A percentile compares a stretch with the other conserved stretches of the same genome.
Evolutionary conservation across 176 grass and related monocot species (phyloP).

Genomic region (Cenchrus americanus): DNA sequence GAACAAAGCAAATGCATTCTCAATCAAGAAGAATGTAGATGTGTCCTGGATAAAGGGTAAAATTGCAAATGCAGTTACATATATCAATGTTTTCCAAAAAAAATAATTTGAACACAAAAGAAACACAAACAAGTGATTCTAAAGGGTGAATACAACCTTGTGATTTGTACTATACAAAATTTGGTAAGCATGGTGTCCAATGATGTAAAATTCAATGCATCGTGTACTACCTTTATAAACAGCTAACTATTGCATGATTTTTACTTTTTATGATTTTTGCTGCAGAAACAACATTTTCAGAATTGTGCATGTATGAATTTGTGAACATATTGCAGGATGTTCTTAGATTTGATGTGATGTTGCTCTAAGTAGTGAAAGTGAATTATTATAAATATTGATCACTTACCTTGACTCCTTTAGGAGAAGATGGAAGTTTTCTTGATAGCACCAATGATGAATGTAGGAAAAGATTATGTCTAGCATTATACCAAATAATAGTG

Average conservation of each 20-base stretch:
- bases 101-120: not conserved
- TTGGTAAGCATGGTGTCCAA: not conserved
- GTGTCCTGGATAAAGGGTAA: constrained; percentile 50
- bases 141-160: not conserved
- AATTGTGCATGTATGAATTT: not conserved
- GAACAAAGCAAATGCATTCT: constrained; percentile 69
- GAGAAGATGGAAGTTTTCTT: constrained; percentile 62
- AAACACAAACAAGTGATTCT: not conserved
- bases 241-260: not conserved
- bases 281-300: not conserved
- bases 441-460: constrained; percentile 80
- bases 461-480: constrained; percentile 88
- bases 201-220: not conserved
- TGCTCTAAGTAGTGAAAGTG: not conserved
- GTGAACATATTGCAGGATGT: not conserved
- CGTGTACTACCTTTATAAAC: not conserved
- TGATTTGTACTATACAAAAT: not conserved
- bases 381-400: not conserved
- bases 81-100: not conserved
- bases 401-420: constrained; percentile 71
- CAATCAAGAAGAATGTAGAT: constrained; percentile 67
- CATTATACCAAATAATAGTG: not conserved
- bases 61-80: not conserved
- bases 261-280: not conserved
- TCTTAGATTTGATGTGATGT: not conserved